Base-by-base conservation (phyloP, 2,329 filamentous ascomycete species). In the Stenocarpella maydis region DNA sequence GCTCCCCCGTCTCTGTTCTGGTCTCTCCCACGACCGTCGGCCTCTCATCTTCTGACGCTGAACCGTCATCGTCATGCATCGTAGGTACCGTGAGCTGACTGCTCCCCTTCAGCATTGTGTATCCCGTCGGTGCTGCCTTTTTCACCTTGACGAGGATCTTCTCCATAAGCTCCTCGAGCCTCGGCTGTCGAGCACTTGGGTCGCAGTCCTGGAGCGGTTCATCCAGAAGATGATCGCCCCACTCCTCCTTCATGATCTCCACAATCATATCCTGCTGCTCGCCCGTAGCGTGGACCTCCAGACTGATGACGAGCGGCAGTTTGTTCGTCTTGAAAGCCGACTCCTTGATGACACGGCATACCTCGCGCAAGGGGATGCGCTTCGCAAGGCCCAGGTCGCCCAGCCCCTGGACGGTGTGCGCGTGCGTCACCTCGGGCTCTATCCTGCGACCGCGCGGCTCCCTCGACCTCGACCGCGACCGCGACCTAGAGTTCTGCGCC, bases 201-300 rank as follows among this genome's bases (percentile, higher is more conserved):
- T 88, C 78, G 73, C 83, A 82, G 74, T 83, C 80, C 8, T 86
- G 83, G 24, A 81, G 85, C 45, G 82, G 82, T 65, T 81, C 75
- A 26, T 93, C 90, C 14, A 98, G 84, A 7, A 98, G 84, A 75
- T 92, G 82, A 0, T 88, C 90, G 49, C 86, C 87, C 94, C 95
- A 99, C 72, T 93, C 91, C 74, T 97, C 90, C 73, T 90, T 90
- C 92, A 99, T 98, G 72, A 98, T 97, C 68, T 92, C 88, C 14
- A 97, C 95, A 93, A 98, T 98, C 63, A 92, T 87, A 72, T 94
- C 90, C 79, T 99, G 96, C 79, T 98, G 95, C 65, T 92, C 89
- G 1, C 86, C 82, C 71, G 91, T 88, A 17, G 94, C 91, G 78
- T 98, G 95, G 0, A 98, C 93, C 80, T 99, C 96, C 7, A 98